Conservation (phyloP, 2,329 filamentous ascomycete species). For the Ceratocystis destructans region DNA sequence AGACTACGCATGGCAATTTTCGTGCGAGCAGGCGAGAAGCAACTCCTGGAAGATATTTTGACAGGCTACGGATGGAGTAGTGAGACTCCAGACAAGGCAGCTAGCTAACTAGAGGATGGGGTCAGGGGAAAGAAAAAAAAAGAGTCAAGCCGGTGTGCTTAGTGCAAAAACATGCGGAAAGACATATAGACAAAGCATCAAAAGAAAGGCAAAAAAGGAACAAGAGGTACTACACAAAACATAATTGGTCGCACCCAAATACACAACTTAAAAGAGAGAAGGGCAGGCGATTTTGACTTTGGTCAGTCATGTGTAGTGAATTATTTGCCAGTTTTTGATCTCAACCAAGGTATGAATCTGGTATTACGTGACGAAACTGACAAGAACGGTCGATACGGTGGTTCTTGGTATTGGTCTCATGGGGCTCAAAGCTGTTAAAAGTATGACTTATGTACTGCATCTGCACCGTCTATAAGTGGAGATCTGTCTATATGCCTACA, state of each 20-base stretch:
- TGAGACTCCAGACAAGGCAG: conserved; percentile 20
- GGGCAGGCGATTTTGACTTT: neutral
- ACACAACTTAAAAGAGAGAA: neutral
- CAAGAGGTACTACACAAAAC: neutral
- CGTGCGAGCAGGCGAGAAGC: conserved; percentile 61
- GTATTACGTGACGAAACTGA: neutral
- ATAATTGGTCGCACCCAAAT: neutral
- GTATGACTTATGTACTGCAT: conserved; percentile 4
- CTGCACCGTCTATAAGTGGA: neutral
- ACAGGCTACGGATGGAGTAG: conserved; percentile 23
- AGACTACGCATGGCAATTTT: conserved; percentile 47
- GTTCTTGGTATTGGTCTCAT: neutral
- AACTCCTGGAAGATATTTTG: conserved; percentile 44
- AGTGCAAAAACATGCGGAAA: neutral
- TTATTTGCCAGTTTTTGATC: neutral
- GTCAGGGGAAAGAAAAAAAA: conserved; percentile 22
- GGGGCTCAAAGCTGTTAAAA: neutral
- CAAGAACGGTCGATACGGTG: neutral
- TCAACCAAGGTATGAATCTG: neutral
- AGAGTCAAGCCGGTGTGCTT: conserved; percentile 8
- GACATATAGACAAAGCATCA: neutral
- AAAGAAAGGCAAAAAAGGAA: neutral
- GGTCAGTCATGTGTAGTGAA: neutral
- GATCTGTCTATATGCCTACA: neutral
- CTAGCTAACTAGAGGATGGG: conserved; percentile 9